A percentile compares a stretch with the other conserved stretches of the same genome.
These are phyloP conservation scores for Dactylellina sp. DNA, from an alignment of 2,329 filamentous ascomycete genomes.

Conservation along the genomic window DNA sequence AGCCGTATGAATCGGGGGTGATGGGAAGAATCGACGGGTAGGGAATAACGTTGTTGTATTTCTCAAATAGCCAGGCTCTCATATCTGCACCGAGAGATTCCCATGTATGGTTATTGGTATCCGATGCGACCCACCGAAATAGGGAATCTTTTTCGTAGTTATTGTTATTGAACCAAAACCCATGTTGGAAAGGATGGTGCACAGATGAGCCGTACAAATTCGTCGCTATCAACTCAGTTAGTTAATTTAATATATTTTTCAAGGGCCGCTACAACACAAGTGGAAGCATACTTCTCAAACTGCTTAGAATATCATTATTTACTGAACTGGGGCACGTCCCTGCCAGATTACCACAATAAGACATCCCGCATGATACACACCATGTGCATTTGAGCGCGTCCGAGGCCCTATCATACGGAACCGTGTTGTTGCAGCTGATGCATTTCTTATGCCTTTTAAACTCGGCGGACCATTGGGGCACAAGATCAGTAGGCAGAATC, in stretches of 20 bases:
- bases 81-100: slow-evolving; percentile 33
- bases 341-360: slow-evolving; percentile 23
- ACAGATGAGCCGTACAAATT: slow-evolving; percentile 10
- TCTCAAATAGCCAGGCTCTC: slow-evolving; percentile 39
- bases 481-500: slow-evolving; percentile 11
- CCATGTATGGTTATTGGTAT: slow-evolving; percentile 38
- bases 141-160: slow-evolving; percentile 27
- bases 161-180: slow-evolving; percentile 36
- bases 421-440: slow-evolving; percentile 1
- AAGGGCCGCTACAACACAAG: too few species aligned
- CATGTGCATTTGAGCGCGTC: slow-evolving; percentile 21
- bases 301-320: slow-evolving; percentile 2
- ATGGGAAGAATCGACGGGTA: slow-evolving; percentile 1
- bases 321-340: slow-evolving; percentile 3
- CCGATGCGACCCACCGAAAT: slow-evolving; percentile 39
- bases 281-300: slow-evolving; percentile 22
- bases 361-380: slow-evolving; percentile 29
- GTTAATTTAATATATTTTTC: background rate
- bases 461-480: background rate
- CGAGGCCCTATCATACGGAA: slow-evolving; percentile 9
- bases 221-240: slow-evolving; percentile 15
- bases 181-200: background rate
- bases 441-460: slow-evolving; percentile 41
- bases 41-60: slow-evolving; percentile 21
- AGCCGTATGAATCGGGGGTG: slow-evolving; percentile 27